Evolutionary conservation across 495 filamentous ascomycete species (phyloP).

Genomic region (Tuber indicum): DNA sequence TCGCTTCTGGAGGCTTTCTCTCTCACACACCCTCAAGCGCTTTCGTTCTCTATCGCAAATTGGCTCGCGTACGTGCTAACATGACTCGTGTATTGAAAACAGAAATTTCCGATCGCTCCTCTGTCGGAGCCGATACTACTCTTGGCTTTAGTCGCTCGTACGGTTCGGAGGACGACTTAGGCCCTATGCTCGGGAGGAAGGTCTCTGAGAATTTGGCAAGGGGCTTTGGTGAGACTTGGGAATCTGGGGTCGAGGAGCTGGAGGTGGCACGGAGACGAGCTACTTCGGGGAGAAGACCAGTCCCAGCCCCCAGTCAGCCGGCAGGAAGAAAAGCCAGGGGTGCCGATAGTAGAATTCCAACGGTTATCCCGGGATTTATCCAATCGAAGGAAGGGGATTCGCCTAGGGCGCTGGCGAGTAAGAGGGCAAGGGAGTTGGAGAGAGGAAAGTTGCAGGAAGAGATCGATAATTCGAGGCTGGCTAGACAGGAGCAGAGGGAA

Average conservation of each 20-base stretch:
- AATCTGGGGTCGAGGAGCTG: not conserved
- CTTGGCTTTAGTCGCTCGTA: conserved; percentile 30
- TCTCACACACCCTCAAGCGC: not conserved
- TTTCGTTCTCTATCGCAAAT: not conserved
- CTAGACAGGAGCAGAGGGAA: conserved; percentile 1
- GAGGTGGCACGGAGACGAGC: not conserved
- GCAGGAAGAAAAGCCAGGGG: not conserved
- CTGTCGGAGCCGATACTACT: conserved; percentile 26
- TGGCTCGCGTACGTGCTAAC: conserved; percentile 10
- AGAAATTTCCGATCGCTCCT: conserved; percentile 33
- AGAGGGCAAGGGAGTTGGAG: not conserved
- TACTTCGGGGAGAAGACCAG: not conserved
- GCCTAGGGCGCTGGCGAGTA: not conserved
- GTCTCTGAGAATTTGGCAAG: conserved; percentile 34
- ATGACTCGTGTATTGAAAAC: not conserved
- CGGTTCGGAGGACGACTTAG: conserved; percentile 31
- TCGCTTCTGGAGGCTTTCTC: not conserved
- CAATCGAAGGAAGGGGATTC: not conserved
- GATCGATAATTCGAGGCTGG: not conserved
- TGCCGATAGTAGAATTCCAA: not conserved
- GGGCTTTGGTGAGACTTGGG: not conserved
- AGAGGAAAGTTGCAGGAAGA: conserved; percentile 3
- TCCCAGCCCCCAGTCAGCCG: not conserved
- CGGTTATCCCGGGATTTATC: not conserved
- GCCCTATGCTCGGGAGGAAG: conserved; percentile 22